Conservation (phyloP, 352 stramenopile species). For the Phytopythium sindhum region DNA sequence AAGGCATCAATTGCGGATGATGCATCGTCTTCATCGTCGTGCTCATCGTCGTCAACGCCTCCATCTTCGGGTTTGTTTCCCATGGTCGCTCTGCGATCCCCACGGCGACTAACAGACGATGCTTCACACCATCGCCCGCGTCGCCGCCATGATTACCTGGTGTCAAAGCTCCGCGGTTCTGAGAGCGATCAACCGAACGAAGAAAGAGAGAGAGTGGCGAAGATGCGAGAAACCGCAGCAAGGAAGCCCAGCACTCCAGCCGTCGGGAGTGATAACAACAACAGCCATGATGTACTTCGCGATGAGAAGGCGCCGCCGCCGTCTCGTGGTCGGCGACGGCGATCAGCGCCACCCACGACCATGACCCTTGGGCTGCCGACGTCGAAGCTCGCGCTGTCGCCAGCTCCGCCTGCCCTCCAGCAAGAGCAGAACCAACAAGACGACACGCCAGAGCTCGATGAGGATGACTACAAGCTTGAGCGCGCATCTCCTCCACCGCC, state of each 20-base stretch:
- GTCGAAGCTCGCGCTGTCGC: slow-evolving; percentile 1
- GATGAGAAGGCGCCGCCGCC: not conserved
- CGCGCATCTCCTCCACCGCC: not conserved
- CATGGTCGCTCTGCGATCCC: not conserved
- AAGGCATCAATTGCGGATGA: not conserved
- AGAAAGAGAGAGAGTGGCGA: not conserved
- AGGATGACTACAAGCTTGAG: not conserved
- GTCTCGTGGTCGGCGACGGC: slow-evolving; percentile 1
- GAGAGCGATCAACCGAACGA: not conserved
- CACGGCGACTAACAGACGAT: not conserved
- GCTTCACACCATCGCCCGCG: not conserved
- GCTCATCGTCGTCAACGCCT: slow-evolving; percentile 1
- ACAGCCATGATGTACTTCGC: not conserved
- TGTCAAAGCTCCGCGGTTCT: not conserved
- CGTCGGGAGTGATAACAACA: not conserved
- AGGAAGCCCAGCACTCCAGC: not conserved
- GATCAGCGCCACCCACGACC: slow-evolving; percentile 1
- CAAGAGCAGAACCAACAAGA: not conserved
- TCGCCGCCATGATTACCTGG: not conserved
- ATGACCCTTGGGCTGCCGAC: slow-evolving; percentile 4
- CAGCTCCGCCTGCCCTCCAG: not conserved
- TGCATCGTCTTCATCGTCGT: not conserved
- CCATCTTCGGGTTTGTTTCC: not conserved
- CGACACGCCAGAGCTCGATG: not conserved
- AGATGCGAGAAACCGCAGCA: not conserved